Conservation (phyloP, 768 basidiomycete genomes). For the Amyloporia xantha region DNA sequence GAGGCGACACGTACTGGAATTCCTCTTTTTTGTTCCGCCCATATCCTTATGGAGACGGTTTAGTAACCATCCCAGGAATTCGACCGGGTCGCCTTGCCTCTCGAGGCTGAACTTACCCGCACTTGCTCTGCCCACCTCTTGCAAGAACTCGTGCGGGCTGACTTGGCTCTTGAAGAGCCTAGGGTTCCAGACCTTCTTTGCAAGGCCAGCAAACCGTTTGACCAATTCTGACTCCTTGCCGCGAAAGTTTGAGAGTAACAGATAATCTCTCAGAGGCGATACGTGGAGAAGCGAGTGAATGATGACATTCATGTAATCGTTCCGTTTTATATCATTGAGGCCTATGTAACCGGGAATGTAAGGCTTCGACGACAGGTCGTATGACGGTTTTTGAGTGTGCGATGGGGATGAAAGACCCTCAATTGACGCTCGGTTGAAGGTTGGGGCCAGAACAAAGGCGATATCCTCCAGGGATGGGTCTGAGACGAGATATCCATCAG, state of each 20-base stretch:
- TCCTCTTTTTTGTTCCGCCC: slow-evolving; percentile 88
- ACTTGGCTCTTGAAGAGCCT: slow-evolving; percentile 96
- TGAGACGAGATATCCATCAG: slow-evolving; percentile 93
- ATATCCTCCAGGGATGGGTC: slow-evolving; percentile 98
- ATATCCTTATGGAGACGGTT: slow-evolving; percentile 90
- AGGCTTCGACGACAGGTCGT: slow-evolving; percentile 73
- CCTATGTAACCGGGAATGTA: slow-evolving; percentile 95
- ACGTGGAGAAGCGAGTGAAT: slow-evolving; percentile 92
- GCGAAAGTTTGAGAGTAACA: slow-evolving; percentile 68
- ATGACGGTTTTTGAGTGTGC: slow-evolving; percentile 67
- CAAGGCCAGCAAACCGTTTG: slow-evolving; percentile 78
- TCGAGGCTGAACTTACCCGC: slow-evolving; percentile 89
- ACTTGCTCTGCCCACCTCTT: slow-evolving; percentile 90
- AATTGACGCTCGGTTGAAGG: slow-evolving; percentile 63
- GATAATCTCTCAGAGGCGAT: slow-evolving; percentile 79
- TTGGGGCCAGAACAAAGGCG: slow-evolving; percentile 79
- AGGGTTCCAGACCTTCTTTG: slow-evolving; percentile 96
- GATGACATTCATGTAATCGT: slow-evolving; percentile 97
- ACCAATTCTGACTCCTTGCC: slow-evolving; percentile 83
- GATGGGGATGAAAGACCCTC: slow-evolving; percentile 49
- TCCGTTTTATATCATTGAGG: slow-evolving; percentile 94
- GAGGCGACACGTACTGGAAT: slow-evolving; percentile 63
- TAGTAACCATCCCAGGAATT: slow-evolving; percentile 92
- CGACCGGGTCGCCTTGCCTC: slow-evolving; percentile 92
- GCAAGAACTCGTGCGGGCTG: slow-evolving; percentile 96